These are phyloP conservation scores for Pseudogymnoascus sp. DNA, from an alignment of 2,329 filamentous ascomycete genomes.

Conservation along the genomic window DNA sequence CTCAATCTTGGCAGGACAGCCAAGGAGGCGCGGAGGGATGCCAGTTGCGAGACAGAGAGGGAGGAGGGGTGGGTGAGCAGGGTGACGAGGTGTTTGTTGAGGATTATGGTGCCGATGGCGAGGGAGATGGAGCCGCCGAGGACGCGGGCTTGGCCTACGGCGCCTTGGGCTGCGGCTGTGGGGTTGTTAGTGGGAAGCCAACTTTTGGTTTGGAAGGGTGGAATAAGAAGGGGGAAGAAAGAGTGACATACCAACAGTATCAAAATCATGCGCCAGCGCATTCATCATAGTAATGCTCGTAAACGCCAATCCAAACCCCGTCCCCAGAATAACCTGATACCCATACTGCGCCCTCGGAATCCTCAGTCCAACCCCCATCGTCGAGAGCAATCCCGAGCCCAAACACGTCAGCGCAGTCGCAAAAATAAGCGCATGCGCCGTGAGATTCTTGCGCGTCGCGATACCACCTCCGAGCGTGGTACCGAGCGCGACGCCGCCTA, in stretches of 20 bases:
- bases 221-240: not conserved
- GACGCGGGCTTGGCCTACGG: conserved; percentile 51
- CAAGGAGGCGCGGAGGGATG: not conserved
- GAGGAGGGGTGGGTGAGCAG: conserved; percentile 12
- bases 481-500: conserved; percentile 47
- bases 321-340: conserved; percentile 48
- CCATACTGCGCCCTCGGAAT: conserved; percentile 33
- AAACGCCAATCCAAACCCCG: conserved; percentile 45
- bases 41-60: not conserved
- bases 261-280: conserved; percentile 40
- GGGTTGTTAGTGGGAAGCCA: not conserved
- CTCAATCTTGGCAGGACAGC: not conserved
- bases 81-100: conserved; percentile 32
- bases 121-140: conserved; percentile 53
- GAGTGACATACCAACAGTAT: conserved; percentile 26
- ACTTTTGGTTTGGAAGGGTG: not conserved
- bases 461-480: conserved; percentile 47
- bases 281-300: conserved; percentile 40
- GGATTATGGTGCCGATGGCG: conserved; percentile 49
- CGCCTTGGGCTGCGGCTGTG: conserved; percentile 48
- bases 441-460: conserved; percentile 47
- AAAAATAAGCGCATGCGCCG: conserved; percentile 41
- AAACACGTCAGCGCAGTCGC: conserved; percentile 45
- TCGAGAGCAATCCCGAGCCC: conserved; percentile 44
- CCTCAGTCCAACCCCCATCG: conserved; percentile 11